A percentile compares a stretch with the other conserved stretches of the same genome.
Conservation (phyloP, 257 asterid species). For the Asclepias syriaca region DNA sequence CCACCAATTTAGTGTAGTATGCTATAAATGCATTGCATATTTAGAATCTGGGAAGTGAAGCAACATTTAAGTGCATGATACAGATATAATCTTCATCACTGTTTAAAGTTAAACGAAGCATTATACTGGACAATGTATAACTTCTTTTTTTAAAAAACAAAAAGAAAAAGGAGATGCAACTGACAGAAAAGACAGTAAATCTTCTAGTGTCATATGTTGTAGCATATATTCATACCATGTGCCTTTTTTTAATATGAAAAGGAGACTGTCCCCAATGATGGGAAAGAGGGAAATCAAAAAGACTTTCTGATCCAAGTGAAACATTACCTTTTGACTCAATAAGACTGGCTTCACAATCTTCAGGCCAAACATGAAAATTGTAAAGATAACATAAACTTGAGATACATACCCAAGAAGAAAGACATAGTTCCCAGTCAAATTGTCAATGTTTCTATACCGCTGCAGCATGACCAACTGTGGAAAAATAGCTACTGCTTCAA, state of each 20-base stretch:
- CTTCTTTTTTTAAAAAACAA: too few relatives aligned
- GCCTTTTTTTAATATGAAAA: too few relatives aligned
- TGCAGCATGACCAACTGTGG: slow-evolving; percentile 42
- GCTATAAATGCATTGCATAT: neutral
- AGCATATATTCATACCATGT: too few relatives aligned
- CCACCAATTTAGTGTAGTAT: neutral
- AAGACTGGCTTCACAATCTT: neutral
- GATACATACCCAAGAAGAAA: slow-evolving; percentile 44
- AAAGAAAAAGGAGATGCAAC: too few relatives aligned
- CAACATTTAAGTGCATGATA: neutral
- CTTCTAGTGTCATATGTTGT: too few relatives aligned
- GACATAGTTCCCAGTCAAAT: slow-evolving; percentile 41
- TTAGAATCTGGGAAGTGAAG: neutral
- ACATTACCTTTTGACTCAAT: neutral
- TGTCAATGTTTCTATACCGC: slow-evolving; percentile 43
- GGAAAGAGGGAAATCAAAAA: neutral
- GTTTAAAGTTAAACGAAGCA: neutral
- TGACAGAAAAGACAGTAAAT: neutral
- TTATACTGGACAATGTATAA: neutral
- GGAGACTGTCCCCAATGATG: neutral
- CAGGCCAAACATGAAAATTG: neutral
- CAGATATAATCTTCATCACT: neutral
- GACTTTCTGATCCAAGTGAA: neutral
- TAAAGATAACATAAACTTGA: neutral
- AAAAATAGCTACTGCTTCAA: slow-evolving; percentile 49